A percentile compares a stretch with the other conserved stretches of the same genome.
phyloP scores from a whole-genome alignment of 78 protist species.

The slime mould (Dictyostelium discoideum) region dicty_2.7 NC_007088.5:3253001-3253500 shows the following conservation, averaged over 20 bases:
- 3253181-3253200: background rate
- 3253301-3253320: conserved; percentile 49
- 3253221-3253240: conserved; percentile 14
- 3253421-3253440: conserved; percentile 7
- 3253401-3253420: conserved; percentile 23
- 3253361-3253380: conserved; percentile 57
- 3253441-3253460: conserved; percentile 11
- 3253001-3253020: background rate
- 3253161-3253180: background rate
- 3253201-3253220: conserved; percentile 19
- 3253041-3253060: too few relatives aligned
- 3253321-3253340: background rate
- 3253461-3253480: conserved; percentile 72
- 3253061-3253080: background rate
- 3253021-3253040: background rate
- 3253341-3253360: conserved; percentile 23
- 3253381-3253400: conserved; percentile 37
- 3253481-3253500: conserved; percentile 80
- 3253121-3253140: conserved; percentile 7
- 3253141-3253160: conserved; percentile 7
- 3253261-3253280: conserved; percentile 26
- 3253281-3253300: conserved; percentile 69
- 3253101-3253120: conserved; percentile 23
- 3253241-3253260: conserved; percentile 2
- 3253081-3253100: conserved; percentile 11